Evolutionary conservation across 148 eudicot genomes (phyloP), one percentile per base, ranked within the genome.

Genomic region (Limonium bicolor): DNA sequence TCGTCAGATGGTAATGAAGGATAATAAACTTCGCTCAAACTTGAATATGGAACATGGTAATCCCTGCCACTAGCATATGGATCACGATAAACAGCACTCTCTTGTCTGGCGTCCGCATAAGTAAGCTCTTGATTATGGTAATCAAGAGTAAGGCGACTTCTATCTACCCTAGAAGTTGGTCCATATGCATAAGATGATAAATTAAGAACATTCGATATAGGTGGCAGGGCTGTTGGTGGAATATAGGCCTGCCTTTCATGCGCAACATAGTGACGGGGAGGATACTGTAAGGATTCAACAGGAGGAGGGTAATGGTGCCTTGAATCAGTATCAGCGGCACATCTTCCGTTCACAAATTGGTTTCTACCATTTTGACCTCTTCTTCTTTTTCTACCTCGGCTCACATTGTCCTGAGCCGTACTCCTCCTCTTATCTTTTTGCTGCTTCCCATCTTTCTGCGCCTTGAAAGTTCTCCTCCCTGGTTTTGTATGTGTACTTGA

Each of bases 241-340:
- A 41, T 7, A 44, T 48, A 60, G 20, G 62, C 27, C 42, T 76
- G 71, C 25, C 80, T 62, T 31, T 56, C 67, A 56, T 70, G 75
- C 29, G 62, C 20, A 29, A 60, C 31, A 16, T 28, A 28, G 27
- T 19, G 45, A 27, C 45, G 45, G 7, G 4, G 24, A n/a, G n/a
- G 45, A 20, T 20, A 25, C 27, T 20, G 45, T 21, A 11, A 13
- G 18, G 12, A 9, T 21, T 41, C 27, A 41, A 41, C 15, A 7
- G 11, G 23, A 19, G 27, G 10, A 27, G 45, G 23, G 45, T 13
- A 2, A 6, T n/a, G 17, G 16, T 41, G 27, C 27, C 48, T 43
- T n/a, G 31, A 18, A 7, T 14, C 48, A 24, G 13, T 31, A 0
- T 21, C 48, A 20, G 11, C 9, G 2, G 4, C 7, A 40, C 48